These are phyloP conservation scores for Trypanosoma lewisi DNA, from an alignment of 208 protist genomes.

Conservation along the genomic window DNA sequence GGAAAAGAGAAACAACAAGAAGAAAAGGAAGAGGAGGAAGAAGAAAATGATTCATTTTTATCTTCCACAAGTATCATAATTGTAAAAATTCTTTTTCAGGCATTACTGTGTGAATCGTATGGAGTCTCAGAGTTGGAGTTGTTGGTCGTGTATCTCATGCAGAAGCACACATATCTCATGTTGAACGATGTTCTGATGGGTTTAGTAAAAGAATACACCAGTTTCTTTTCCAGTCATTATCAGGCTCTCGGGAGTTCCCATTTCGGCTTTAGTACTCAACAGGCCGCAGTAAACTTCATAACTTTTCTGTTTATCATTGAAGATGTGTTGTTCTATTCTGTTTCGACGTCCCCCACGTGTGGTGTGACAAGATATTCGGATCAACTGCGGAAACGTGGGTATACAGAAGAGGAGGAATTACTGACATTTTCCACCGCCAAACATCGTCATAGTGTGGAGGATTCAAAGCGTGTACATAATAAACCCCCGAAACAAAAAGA, in stretches of 20 bases:
- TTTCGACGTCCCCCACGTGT: conserved; percentile 1
- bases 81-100: conserved; percentile 52
- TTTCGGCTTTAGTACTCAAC: conserved; percentile 37
- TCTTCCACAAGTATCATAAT: conserved; percentile 47
- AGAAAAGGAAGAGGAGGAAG: conserved; percentile 4
- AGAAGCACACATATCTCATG: conserved; percentile 34
- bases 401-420: conserved; percentile 61
- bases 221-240: conserved; percentile 2
- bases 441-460: background rate
- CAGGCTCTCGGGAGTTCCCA: conserved; percentile 12
- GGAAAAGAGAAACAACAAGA: conserved; percentile 2
- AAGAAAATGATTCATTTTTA: conserved; percentile 15
- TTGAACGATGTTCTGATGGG: conserved; percentile 52
- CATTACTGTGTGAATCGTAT: conserved; percentile 60
- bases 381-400: conserved; percentile 25
- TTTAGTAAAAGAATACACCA: conserved; percentile 54
- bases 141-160: conserved; percentile 51
- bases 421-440: conserved; percentile 20
- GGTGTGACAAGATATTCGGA: conserved; percentile 3
- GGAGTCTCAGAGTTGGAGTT: conserved; percentile 64
- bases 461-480: background rate
- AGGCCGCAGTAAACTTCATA: conserved; percentile 47
- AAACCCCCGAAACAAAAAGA: background rate
- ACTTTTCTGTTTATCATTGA: conserved; percentile 59
- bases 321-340: conserved; percentile 72